Evolutionary conservation across 129 eudicot genomes (phyloP).

Genomic region (Artemisia tridentata): DNA sequence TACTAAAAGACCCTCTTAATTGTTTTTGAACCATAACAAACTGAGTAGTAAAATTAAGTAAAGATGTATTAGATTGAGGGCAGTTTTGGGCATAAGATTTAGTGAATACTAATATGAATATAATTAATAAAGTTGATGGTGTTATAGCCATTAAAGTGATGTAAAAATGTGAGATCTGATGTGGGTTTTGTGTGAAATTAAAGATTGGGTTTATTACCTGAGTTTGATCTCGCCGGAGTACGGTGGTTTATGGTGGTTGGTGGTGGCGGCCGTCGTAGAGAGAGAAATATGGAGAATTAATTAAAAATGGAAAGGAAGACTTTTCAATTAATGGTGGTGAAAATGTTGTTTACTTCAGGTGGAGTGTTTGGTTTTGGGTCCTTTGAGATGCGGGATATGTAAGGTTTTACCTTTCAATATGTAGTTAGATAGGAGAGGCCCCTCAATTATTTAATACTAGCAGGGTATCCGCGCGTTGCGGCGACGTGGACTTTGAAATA

Average conservation of each 20-base stretch:
- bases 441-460: background rate
- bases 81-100: constrained; percentile 41
- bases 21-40: constrained; percentile 89
- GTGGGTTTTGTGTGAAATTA: constrained; percentile 10
- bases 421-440: background rate
- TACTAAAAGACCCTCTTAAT: constrained; percentile 63
- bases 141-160: no score
- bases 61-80: constrained; percentile 45
- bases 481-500: no score
- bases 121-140: constrained; percentile 10
- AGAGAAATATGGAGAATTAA: constrained; percentile 18
- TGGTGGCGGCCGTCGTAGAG: constrained; percentile 14
- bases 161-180: constrained; percentile 33
- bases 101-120: constrained; percentile 22
- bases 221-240: constrained; percentile 28
- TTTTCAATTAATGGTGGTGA: constrained; percentile 7
- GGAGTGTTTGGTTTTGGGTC: constrained; percentile 4
- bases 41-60: constrained; percentile 55
- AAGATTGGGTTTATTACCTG: constrained; percentile 20
- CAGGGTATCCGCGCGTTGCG: no score
- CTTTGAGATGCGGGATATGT: background rate
- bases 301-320: constrained; percentile 23
- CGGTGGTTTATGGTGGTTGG: constrained; percentile 3
- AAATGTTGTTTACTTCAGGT: constrained; percentile 25
- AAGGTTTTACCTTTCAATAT: background rate